A percentile compares a stretch with the other conserved stretches of the same genome.
Evolutionary conservation across 2,329 filamentous ascomycete species (phyloP).

Genomic region (Nemania bipapillata): DNA sequence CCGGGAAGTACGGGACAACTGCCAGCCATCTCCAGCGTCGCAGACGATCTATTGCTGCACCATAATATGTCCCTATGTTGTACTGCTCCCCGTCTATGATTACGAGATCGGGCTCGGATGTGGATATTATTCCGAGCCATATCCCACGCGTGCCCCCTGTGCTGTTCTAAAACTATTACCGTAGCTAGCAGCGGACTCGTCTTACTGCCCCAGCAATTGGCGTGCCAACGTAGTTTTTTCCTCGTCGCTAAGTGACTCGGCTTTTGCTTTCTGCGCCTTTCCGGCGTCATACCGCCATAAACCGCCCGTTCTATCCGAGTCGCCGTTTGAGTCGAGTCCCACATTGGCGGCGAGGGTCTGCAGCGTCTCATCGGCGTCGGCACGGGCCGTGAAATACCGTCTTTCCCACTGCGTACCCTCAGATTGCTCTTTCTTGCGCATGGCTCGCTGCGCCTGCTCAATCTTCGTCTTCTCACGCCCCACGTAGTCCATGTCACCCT

Average conservation of each 20-base stretch:
- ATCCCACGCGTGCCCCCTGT: not conserved
- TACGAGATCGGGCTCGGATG: not conserved
- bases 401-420: conserved; percentile 82
- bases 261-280: conserved; percentile 58
- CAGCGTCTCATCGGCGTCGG: conserved; percentile 58
- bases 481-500: conserved; percentile 78
- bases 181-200: not conserved
- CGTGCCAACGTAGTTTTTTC: conserved; percentile 54
- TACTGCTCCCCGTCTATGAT: not conserved
- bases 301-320: conserved; percentile 69
- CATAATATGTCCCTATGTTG: not conserved
- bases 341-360: conserved; percentile 58
- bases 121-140: not conserved
- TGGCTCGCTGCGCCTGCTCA: conserved; percentile 81
- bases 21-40: not conserved
- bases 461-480: conserved; percentile 79
- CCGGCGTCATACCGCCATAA: conserved; percentile 66
- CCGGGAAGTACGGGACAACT: not conserved
- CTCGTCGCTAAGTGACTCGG: conserved; percentile 51
- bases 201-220: conserved; percentile 50
- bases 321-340: conserved; percentile 62
- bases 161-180: not conserved
- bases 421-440: conserved; percentile 64
- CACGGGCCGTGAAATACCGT: conserved; percentile 76
- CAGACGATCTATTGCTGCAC: not conserved